Evolutionary conservation across 2,329 filamentous ascomycete species (phyloP).

Genomic region (Claviceps africana): DNA sequence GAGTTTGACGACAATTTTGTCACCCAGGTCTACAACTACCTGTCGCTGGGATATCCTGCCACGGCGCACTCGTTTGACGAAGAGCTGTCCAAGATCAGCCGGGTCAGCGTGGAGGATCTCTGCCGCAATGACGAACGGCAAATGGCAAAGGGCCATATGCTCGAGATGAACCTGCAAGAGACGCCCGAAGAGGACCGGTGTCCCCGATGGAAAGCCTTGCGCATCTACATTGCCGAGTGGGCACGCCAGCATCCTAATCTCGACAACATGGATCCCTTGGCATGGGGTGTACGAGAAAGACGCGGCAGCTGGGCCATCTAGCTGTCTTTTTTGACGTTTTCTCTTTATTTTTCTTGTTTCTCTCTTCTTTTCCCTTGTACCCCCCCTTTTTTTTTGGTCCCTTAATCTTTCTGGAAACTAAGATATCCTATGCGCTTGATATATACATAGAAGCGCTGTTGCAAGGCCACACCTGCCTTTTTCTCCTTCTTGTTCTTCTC

Average conservation of each 20-base stretch:
- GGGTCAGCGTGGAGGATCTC: constrained; percentile 54
- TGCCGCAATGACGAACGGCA: constrained; percentile 51
- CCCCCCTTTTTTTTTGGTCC: background rate
- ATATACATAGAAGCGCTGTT: background rate
- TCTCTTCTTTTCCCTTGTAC: background rate
- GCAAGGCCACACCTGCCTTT: no score
- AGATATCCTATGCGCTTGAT: background rate
- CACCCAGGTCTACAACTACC: constrained; percentile 93
- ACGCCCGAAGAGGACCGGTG: constrained; percentile 37
- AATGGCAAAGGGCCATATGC: constrained; percentile 59
- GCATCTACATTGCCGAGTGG: constrained; percentile 78
- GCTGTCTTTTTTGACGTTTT: background rate
- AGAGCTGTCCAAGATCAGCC: constrained; percentile 71
- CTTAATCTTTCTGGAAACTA: background rate
- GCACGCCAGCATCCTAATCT: constrained; percentile 72
- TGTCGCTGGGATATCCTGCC: constrained; percentile 82
- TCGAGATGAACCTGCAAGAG: constrained; percentile 33
- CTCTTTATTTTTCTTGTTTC: background rate
- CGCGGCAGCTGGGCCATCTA: constrained; percentile 62
- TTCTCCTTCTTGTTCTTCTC: background rate
- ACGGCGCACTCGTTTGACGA: constrained; percentile 71
- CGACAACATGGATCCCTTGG: constrained; percentile 41
- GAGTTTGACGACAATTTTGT: constrained; percentile 79
- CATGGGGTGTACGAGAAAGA: constrained; percentile 54
- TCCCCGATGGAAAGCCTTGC: constrained; percentile 70